Percentiles rank a stretch among this genome's conserved stretches.
These are phyloP conservation scores for Piper betle DNA, from an alignment of 164 flowering plant species.

Conservation along the genomic window DNA sequence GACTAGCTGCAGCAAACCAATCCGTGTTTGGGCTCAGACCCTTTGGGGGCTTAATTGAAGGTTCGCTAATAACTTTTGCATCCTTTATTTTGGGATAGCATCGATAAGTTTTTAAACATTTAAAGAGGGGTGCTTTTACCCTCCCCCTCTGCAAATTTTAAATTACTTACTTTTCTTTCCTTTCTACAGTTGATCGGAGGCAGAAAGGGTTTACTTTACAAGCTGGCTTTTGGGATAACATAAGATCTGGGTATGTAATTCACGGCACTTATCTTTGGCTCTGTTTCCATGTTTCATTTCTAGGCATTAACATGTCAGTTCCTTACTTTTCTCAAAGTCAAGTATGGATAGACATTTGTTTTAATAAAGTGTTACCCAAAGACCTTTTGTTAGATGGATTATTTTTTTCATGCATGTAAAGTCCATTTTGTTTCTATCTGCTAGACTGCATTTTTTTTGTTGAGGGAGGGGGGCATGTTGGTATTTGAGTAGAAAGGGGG, in stretches of 20 bases:
- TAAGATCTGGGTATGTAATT: constrained; percentile 58
- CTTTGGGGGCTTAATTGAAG: background rate
- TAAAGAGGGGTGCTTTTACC: background rate
- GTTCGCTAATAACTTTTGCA: background rate
- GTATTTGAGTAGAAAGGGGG: background rate
- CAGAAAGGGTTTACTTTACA: constrained; percentile 25
- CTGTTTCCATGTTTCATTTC: background rate
- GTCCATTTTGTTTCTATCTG: background rate
- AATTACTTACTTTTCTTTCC: background rate
- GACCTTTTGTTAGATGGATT: no score
- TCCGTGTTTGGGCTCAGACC: background rate
- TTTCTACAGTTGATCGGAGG: constrained; percentile 29
- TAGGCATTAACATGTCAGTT: background rate
- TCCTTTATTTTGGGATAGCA: background rate
- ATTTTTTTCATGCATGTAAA: background rate
- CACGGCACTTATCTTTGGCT: background rate
- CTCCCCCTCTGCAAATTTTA: no score
- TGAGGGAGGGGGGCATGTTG: background rate
- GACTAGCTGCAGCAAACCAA: background rate
- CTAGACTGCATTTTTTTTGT: background rate
- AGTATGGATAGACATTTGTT: no score
- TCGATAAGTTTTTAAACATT: background rate
- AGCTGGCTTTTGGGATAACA: constrained; percentile 72
- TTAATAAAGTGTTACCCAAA: no score
- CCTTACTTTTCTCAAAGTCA: background rate